Evolutionary conservation across 2,329 filamentous ascomycete species (phyloP).

Genomic region (Phoma sp.): DNA sequence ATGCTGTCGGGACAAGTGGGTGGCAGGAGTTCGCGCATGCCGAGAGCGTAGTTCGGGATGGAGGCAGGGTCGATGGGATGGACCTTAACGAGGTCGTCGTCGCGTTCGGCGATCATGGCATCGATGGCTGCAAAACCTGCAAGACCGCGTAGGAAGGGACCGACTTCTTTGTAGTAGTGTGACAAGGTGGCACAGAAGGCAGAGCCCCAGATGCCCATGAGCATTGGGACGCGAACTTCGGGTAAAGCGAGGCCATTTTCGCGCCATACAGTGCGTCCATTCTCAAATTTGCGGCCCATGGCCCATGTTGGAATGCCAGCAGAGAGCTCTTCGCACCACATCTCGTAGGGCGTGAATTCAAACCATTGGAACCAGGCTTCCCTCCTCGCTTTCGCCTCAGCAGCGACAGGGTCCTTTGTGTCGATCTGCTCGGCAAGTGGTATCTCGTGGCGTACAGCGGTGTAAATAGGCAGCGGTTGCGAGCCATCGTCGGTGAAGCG

Average conservation of each 20-base stretch:
- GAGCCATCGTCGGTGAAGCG: slow-evolving; percentile 78
- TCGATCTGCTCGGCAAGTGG: slow-evolving; percentile 65
- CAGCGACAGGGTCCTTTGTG: slow-evolving; percentile 44
- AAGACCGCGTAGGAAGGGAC: slow-evolving; percentile 79
- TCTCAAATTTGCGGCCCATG: slow-evolving; percentile 80
- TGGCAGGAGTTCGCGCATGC: slow-evolving; percentile 78
- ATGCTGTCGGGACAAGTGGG: slow-evolving; percentile 80
- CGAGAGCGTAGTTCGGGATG: slow-evolving; percentile 88
- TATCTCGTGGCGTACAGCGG: slow-evolving; percentile 94
- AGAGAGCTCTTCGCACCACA: slow-evolving; percentile 90
- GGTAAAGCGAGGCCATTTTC: slow-evolving; percentile 75
- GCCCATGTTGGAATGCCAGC: slow-evolving; percentile 97
- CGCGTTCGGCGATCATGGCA: slow-evolving; percentile 80
- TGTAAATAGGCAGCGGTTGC: slow-evolving; percentile 92
- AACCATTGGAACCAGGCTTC: slow-evolving; percentile 99
- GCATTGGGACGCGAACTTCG: slow-evolving; percentile 80
- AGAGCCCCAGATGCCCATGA: slow-evolving; percentile 95
- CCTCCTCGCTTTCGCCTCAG: slow-evolving; percentile 57
- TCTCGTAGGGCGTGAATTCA: slow-evolving; percentile 87
- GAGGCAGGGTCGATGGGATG: slow-evolving; percentile 93
- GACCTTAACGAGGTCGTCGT: slow-evolving; percentile 85
- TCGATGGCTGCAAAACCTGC: slow-evolving; percentile 80
- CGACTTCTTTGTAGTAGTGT: slow-evolving; percentile 94
- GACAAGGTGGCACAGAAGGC: slow-evolving; percentile 95
- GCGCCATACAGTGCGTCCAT: slow-evolving; percentile 70